phyloP scores from a whole-genome alignment of 1,284 basidiomycete species.

The Ustilago hordei region DNA sequence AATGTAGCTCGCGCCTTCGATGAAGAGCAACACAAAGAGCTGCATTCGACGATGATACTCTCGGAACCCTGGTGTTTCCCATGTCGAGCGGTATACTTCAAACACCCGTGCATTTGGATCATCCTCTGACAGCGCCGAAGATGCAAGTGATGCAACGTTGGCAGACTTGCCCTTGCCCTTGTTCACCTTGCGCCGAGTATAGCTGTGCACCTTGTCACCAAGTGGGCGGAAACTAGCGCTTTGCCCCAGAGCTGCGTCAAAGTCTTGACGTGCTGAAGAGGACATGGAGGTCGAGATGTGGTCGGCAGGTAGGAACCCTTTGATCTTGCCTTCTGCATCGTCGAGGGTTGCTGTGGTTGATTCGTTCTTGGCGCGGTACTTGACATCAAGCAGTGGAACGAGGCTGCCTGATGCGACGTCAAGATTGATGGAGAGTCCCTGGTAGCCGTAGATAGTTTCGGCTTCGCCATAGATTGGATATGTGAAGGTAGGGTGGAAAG shows the following conservation, averaged over 20 bases:
- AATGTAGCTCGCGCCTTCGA: conserved; percentile 86
- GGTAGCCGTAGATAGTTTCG: conserved; percentile 95
- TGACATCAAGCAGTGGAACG: conserved; percentile 69
- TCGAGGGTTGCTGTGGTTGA: conserved; percentile 78
- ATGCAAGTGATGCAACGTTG: conserved; percentile 57
- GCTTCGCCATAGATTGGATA: conserved; percentile 82
- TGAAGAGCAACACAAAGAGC: conserved; percentile 91
- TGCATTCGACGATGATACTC: conserved; percentile 96
- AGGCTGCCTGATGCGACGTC: conserved; percentile 89
- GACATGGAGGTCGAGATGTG: conserved; percentile 42
- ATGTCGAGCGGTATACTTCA: conserved; percentile 73
- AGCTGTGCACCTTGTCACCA: conserved; percentile 82
- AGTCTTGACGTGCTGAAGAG: conserved; percentile 71
- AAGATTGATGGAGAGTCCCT: conserved; percentile 75
- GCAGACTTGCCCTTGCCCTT: conserved; percentile 73
- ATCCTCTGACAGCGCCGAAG: conserved; percentile 60
- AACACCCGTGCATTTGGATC: conserved; percentile 56
- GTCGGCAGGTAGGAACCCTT: conserved; percentile 82
- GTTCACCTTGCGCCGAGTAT: conserved; percentile 72
- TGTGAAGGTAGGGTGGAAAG: conserved; percentile 64
- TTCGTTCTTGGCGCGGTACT: conserved; percentile 62
- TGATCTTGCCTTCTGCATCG: conserved; percentile 83
- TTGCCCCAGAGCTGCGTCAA: conserved; percentile 74
- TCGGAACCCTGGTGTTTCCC: conserved; percentile 87
- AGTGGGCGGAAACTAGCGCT: conserved; percentile 78